Conservation (phyloP, 2,329 filamentous ascomycete species). For the Cercospora sesami region DNA sequence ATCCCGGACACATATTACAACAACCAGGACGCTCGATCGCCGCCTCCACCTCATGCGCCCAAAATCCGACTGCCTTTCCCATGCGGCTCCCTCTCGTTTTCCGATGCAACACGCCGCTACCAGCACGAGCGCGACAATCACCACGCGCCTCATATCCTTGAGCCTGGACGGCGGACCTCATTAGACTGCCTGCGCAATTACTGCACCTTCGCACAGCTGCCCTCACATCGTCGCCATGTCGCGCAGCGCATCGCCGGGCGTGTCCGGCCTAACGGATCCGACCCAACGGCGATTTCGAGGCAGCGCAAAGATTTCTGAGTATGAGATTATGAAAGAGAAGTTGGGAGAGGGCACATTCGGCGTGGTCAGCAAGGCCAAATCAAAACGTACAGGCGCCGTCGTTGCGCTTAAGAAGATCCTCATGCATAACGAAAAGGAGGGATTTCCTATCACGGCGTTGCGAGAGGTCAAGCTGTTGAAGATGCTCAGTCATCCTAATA, state of each 20-base stretch:
- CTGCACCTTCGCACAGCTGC: not conserved
- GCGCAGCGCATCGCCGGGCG: constrained; percentile 51
- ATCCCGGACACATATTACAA: constrained; percentile 1
- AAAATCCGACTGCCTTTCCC: not conserved
- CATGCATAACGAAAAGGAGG: constrained; percentile 99
- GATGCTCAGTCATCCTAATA: constrained; percentile 85
- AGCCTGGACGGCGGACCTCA: not conserved
- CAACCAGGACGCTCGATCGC: not conserved
- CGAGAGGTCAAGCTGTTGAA: constrained; percentile 98
- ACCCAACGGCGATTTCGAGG: constrained; percentile 68
- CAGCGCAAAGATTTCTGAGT: constrained; percentile 79
- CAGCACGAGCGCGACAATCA: constrained; percentile 11
- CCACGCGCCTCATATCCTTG: constrained; percentile 9
- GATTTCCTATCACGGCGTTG: constrained; percentile 96
- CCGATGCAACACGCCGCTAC: constrained; percentile 14
- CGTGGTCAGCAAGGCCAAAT: constrained; percentile 87
- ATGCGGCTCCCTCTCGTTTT: constrained; percentile 7
- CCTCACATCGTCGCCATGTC: constrained; percentile 34
- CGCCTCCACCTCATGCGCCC: not conserved
- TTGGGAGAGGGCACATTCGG: constrained; percentile 96
- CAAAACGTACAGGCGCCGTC: constrained; percentile 69
- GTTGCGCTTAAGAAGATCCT: constrained; percentile 97
- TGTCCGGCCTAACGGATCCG: constrained; percentile 46
- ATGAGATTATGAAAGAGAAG: constrained; percentile 72
- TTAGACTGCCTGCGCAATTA: not conserved